Conservation (phyloP, 2,329 filamentous ascomycete species). For the Penicillium freii region DNA sequence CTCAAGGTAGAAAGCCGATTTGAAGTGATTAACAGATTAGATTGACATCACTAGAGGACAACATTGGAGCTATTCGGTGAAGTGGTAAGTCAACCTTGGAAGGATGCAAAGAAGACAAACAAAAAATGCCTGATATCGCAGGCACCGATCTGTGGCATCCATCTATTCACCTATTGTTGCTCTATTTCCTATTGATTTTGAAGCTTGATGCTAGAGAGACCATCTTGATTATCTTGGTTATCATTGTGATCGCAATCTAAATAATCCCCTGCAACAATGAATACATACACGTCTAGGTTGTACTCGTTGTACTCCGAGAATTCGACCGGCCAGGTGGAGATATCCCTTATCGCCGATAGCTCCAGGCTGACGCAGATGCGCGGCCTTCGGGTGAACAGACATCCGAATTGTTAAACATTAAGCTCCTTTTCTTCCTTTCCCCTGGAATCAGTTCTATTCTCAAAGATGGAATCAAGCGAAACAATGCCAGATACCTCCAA, state of each 20-base stretch:
- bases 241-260: background rate
- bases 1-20: background rate
- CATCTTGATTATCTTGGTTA: too few species aligned
- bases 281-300: background rate
- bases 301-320: too few species aligned
- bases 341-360: constrained; percentile 11
- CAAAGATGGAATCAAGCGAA: background rate
- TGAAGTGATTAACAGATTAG: background rate
- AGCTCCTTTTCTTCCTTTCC: background rate
- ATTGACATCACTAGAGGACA: background rate
- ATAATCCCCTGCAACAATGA: background rate
- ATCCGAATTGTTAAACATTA: background rate
- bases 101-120: constrained; percentile 11
- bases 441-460: background rate
- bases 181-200: background rate
- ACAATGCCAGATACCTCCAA: constrained; percentile 17
- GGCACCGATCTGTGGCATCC: background rate
- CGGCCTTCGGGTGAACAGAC: constrained; percentile 7
- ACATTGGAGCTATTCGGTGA: background rate
- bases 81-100: background rate
- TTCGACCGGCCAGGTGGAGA: background rate
- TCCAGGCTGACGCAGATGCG: constrained; percentile 3
- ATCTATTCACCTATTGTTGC: background rate
- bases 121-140: background rate
- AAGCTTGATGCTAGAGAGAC: background rate